Evolutionary conservation across 192 early-diverging fungal species (phyloP), one percentile per base, ranked within the genome.

Genomic region (Umbelopsis sp.): DNA sequence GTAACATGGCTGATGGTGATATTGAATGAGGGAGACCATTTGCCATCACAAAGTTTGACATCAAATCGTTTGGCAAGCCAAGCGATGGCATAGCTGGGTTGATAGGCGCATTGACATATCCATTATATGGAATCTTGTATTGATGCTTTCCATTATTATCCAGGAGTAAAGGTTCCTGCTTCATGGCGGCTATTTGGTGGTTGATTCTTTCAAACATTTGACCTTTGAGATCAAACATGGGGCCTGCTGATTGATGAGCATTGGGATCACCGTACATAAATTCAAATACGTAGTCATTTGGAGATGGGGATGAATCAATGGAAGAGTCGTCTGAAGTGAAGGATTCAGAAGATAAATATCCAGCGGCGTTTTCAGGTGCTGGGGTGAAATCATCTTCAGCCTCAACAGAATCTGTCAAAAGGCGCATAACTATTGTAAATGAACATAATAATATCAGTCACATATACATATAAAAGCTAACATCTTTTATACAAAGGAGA

Each of bases 351-450:
- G 79, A 81, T 11, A 65, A 70, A 21, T 66, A 45, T 2, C 68
- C 47, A 45, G 47, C 74, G 26, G 72, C 51, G 38, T 75, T 73
- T 26, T 62, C 41, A 68, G 62, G 36, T 41, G 49, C 20, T 9
- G 69, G 17, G 20, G 49, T 66, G n/a, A 66, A 65, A 26, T 71
- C 79, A 17, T 86, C 85, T 26, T 86, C 85, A 1, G 72, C 54
- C 38, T 84, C 85, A 8, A 79, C 78, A 24, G 72, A 68, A 32
- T 86, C 85, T 45, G 77, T 80, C 41, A 86, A 69, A 22, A 86
- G 54, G 14, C 79, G 73, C 82, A 86, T 77, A 45, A 86, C 85
- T 86, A 51, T 10, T 32, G 44, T 17, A 54, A 68, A 70, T 20
- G 67, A 24, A 52, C 41, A 62, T 6, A 6, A 0, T 11, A 6